A percentile compares a stretch with the other conserved stretches of the same genome.
Evolutionary conservation across 23 red algal species (phyloP).

Genomic region (Gracilaria caudata): DNA sequence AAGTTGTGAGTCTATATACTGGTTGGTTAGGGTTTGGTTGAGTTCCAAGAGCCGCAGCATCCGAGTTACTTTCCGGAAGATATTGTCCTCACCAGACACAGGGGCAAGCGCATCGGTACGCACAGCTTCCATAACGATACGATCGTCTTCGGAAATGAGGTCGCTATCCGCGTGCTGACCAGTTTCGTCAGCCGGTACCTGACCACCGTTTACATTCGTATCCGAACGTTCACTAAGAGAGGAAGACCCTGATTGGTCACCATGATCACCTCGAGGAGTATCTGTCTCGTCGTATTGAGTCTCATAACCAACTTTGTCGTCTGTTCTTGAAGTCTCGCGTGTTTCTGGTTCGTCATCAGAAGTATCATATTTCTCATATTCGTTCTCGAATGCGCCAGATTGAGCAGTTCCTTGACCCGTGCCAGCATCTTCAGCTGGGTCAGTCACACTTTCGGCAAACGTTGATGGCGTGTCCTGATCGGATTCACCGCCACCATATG

Average conservation of each 20-base stretch:
- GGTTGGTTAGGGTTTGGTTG: conserved; percentile 86
- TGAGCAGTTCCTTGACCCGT: background rate
- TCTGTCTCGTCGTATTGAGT: background rate
- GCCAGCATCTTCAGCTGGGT: background rate
- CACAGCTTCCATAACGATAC: conserved; percentile 58
- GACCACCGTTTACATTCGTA: background rate
- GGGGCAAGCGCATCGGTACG: conserved; percentile 32
- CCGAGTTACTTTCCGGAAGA: conserved; percentile 91
- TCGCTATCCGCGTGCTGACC: conserved; percentile 21
- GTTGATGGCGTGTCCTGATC: background rate
- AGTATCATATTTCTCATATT: background rate
- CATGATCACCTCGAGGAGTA: background rate
- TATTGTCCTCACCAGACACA: conserved; percentile 61
- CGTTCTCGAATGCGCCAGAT: background rate
- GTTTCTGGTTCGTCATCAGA: background rate
- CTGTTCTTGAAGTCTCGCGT: background rate
- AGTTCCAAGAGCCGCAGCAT: conserved; percentile 78
- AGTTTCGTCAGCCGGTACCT: background rate
- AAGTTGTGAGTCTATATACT: conserved; percentile 84
- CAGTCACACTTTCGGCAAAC: background rate
- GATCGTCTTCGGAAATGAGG: conserved; percentile 54
- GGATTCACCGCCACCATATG: background rate
- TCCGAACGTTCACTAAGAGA: background rate
- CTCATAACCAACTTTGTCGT: background rate
- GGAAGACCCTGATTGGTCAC: background rate